Conservation (phyloP, 208 protist species). For the Trypanosomatidae sp. region DNA sequence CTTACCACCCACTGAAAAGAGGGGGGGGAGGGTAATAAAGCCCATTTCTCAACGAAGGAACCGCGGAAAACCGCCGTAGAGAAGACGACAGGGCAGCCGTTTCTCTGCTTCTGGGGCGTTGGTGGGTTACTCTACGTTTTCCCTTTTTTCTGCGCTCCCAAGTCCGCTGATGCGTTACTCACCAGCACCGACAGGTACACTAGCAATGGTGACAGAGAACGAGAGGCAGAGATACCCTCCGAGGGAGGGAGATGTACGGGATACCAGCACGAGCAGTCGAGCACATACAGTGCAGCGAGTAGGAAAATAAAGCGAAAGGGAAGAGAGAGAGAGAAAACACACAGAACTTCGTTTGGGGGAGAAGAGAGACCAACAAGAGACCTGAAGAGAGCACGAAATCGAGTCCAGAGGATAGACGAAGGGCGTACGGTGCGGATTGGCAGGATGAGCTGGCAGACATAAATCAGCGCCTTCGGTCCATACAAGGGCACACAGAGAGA, state of each 20-base stretch:
- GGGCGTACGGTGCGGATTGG: not conserved
- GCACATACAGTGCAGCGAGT: not conserved
- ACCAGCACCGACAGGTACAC: not conserved
- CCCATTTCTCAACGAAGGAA: not conserved
- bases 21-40: not conserved
- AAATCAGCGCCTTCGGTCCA: not conserved
- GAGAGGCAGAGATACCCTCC: not conserved
- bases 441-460: not conserved
- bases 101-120: not conserved
- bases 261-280: not conserved
- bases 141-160: not conserved
- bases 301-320: not conserved
- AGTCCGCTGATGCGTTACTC: not conserved
- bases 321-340: not conserved
- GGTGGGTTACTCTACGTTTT: not conserved
- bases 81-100: not conserved
- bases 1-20: not conserved
- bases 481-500: not conserved
- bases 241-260: too few species aligned
- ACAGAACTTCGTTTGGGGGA: not conserved
- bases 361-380: not conserved
- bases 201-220: not conserved
- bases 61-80: too few species aligned
- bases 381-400: not conserved
- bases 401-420: not conserved